Evolutionary conservation across 2,329 filamentous ascomycete species (phyloP), one percentile per base, ranked within the genome.

Genomic region (Neofusicoccum cordaticola): DNA sequence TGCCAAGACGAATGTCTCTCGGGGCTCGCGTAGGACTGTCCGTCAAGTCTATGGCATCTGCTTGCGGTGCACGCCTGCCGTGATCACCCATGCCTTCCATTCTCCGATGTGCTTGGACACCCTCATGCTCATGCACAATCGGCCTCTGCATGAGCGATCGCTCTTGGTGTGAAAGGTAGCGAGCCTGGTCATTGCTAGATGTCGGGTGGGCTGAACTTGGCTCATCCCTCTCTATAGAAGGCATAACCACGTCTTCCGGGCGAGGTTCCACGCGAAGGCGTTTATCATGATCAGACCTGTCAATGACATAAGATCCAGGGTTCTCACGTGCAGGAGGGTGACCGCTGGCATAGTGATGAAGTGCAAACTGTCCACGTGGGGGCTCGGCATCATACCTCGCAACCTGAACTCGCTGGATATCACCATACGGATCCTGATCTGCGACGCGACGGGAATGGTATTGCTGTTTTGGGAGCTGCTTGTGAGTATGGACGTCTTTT

Each of bases 141-240:
- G 61, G 41, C 9, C 34, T 37, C 35, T 48, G 62, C 62, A 64
- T 58, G 42, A 58, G n/a, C 8, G 62, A 48, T n/a, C 62, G 62
- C 34, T 64, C 62, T n/a, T 64, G 62, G 37, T 37, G 62, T 31
- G 62, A 64, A 13, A 64, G 7, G 52, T 64, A 64, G 6, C 34
- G 51, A 9, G 22, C 39, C 13, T 34, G 5, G 8, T 48, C 42
- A 41, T 47, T 57, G 42, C 42, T 22, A 34, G 17, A 39, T 12
- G 51, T 19, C 7, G 34, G 44, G 13, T 34, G 31, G 22, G 44
- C 62, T 34, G 52, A 42, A 11, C 42, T 47, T 34, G 42, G 34
- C 19, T 64, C 51, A 17, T 64, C 51, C 44, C 22, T 64, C 34
- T 57, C 62, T 17, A 62, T 62, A 13, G 51, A 41, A 34, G 51